Evolutionary conservation across 768 basidiomycete genomes (phyloP), one percentile per base, ranked within the genome.

Genomic region (Cystobasidium ongulense): DNA sequence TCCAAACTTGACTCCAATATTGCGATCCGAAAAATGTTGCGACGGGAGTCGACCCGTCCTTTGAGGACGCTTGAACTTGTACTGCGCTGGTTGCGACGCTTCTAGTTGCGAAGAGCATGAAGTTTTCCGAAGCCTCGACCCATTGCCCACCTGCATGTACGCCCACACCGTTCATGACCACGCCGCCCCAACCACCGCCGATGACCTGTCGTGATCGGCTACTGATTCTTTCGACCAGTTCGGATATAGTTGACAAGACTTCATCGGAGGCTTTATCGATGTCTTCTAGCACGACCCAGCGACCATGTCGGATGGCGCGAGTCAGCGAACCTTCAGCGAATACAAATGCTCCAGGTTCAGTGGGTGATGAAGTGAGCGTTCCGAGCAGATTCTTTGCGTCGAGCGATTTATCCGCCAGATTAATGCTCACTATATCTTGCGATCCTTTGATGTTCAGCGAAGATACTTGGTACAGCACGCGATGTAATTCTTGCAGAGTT

Each of bases 311-410:
- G 85, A 98, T 88, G 0, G 94, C 89, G 43, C 90, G 89, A 11
- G 94, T 88, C 39, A 99, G 84, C 0, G 93, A 88, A 5, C 96
- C 96, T 76, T 97, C 93, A 81, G 89, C 91, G 91, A 94, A 99
- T 77, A 95, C 91, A 77, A 99, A 99, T 1, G 87, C 87, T 4
- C 95, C 95, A 0, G 92, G 88, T 29, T 86, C 86, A 0, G 85
- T 87, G 0, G 89, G 84, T 0, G 95, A 96, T 1, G 95, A 95
- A 1, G 92, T 84, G 74, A 98, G 95, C 1, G 92, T 93, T 3
- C 96, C 95, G 52, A 99, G 85, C 4, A 99, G 85, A 0, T 92
- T 89, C 27, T 95, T 89, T 35, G 94, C 89, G 79, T 99, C 95
- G 54, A 99, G 85, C 1, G 95, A 95, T 0, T 93, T 95, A 77